Evolutionary conservation across 1,284 basidiomycete species (phyloP).

Genomic region (Cutaneotrichosporon mucoides): DNA sequence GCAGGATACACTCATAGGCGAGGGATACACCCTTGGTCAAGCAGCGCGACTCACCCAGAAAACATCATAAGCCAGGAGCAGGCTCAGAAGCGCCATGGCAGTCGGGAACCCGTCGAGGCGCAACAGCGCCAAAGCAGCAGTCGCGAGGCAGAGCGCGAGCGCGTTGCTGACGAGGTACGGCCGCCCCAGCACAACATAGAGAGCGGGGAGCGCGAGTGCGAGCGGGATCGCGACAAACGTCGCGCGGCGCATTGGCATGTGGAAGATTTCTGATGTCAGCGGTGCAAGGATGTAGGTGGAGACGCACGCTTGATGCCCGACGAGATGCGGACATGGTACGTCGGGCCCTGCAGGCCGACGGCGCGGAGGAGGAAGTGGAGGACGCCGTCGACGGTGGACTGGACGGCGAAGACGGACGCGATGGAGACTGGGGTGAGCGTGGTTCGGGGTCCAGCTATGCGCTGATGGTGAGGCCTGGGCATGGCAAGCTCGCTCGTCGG

Average conservation of each 20-base stretch:
- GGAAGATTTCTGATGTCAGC: slow-evolving; percentile 39
- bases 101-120: slow-evolving; percentile 88
- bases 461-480: too few relatives aligned
- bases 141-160: slow-evolving; percentile 70
- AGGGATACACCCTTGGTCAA: too few relatives aligned
- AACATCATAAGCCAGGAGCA: slow-evolving; percentile 84
- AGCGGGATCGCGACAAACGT: slow-evolving; percentile 64
- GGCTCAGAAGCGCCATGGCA: slow-evolving; percentile 71
- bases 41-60: slow-evolving; percentile 59
- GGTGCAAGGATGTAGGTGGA: too few relatives aligned
- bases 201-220: slow-evolving; percentile 61
- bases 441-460: too few relatives aligned
- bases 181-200: slow-evolving; percentile 62
- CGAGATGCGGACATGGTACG: slow-evolving; percentile 45
- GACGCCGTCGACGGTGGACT: slow-evolving; percentile 41
- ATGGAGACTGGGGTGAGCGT: slow-evolving; percentile 59
- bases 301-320: slow-evolving; percentile 41
- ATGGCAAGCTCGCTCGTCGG: too few relatives aligned
- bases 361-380: slow-evolving; percentile 23
- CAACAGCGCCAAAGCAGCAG: slow-evolving; percentile 74
- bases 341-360: slow-evolving; percentile 21
- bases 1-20: too few relatives aligned
- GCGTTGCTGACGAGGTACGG: slow-evolving; percentile 74
- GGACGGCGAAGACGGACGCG: slow-evolving; percentile 44
- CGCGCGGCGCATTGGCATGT: slow-evolving; percentile 45